phyloP scores from a whole-genome alignment of 129 eudicot species.

The Saposhnikovia divaricata region DNA sequence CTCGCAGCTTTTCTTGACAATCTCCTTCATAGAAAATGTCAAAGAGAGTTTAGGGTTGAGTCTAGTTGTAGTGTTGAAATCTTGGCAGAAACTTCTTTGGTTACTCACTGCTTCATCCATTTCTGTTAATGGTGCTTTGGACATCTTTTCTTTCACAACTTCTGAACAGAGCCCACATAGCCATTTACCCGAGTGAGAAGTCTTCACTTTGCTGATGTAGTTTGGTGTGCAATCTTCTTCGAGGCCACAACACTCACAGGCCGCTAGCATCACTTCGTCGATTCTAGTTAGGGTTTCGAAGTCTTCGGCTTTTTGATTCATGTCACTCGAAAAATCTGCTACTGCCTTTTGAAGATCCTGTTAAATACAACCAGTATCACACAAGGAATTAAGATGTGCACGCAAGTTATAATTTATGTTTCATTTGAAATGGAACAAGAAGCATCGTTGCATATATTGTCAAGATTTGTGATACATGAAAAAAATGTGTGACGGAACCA shows the following conservation, averaged over 20 bases:
- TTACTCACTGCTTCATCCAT: constrained; percentile 40
- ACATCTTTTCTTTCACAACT: constrained; percentile 42
- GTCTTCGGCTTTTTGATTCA: constrained; percentile 17
- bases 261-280: constrained; percentile 32
- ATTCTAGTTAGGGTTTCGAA: constrained; percentile 18
- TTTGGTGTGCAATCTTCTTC: constrained; percentile 52
- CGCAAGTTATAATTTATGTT: neutral
- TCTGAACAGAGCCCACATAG: constrained; percentile 69
- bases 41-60: constrained; percentile 53
- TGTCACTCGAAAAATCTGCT: constrained; percentile 27
- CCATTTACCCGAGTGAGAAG: constrained; percentile 48
- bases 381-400: neutral
- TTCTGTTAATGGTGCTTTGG: constrained; percentile 12
- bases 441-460: neutral
- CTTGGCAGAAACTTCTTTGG: constrained; percentile 37
- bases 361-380: neutral
- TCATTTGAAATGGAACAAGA: too few species aligned
- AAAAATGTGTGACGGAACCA: too few species aligned
- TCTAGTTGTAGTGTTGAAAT: constrained; percentile 39
- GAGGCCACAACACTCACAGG: constrained; percentile 62
- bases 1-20: constrained; percentile 41
- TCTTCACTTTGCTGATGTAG: constrained; percentile 29
- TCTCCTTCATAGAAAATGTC: constrained; percentile 41
- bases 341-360: constrained; percentile 25
- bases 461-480: neutral